Base-by-base conservation (phyloP, 441 rosid species). In the Corymbia calophylla region DNA sequence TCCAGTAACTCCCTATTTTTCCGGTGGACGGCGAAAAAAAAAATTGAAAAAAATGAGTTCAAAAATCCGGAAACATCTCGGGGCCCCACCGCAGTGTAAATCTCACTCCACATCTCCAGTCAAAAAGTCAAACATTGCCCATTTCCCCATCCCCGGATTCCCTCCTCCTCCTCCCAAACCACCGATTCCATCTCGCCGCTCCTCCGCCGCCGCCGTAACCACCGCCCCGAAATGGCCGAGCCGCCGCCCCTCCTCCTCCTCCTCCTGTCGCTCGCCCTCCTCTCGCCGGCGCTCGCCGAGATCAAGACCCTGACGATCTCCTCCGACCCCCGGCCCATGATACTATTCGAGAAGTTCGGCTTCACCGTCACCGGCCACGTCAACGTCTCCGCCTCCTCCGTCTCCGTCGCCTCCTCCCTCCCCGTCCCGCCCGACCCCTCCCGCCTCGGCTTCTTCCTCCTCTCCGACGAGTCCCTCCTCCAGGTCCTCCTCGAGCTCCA, bases 321-420 rank as follows among this genome's bases (percentile, higher is more conserved):
- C 87, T 88, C 91, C 17, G 99, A 95, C 90, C 87, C 91, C 51
- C 99, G 98, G 18, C 93, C 98, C 27, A 96, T 98, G 99, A 98
- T 98, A 91, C 97, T 94, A 90, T 97, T 98, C 92, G 99, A 97
- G 91, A 98, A 96, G 85, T 98, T 95, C 94, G 99, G 99, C 10
- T 97, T 98, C 97, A 96, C 99, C 4, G 98, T 91, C 90, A 92
- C 94, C 54, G 99, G 99, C 82, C 97, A 93, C 91, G 99, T 94
- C 54, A 54, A 88, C 48, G 90, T 98, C 89, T 84, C 95, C 14
- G 94, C 97, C 88, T 92, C 96, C 89, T 88, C 97, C 88, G 97
- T 98, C 90, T 88, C 94, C 39, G 99, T 98, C 27, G 88, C 94
- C 32, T 92, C 97, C 89, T 94, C 17, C 32, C 92, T 88, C 89